These are phyloP conservation scores for Sporothrix phasma DNA, from an alignment of 2,329 filamentous ascomycete genomes.

Conservation along the genomic window DNA sequence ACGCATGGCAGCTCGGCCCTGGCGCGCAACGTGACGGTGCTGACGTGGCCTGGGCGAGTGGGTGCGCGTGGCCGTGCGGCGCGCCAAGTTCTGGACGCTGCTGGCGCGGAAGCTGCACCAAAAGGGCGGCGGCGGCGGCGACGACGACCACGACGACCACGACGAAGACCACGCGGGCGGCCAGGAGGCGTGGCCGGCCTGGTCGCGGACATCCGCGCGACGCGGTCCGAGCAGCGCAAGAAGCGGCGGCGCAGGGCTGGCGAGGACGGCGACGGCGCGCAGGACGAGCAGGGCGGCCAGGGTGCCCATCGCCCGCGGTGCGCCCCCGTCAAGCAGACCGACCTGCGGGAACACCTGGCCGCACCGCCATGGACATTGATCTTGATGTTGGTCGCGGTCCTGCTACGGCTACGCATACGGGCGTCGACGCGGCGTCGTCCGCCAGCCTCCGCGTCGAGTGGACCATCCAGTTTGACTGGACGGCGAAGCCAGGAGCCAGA, in stretches of 20 bases:
- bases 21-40: constrained; percentile 46
- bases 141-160: neutral
- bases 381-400: neutral
- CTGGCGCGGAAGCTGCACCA: constrained; percentile 40
- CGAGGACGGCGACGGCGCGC: constrained; percentile 18
- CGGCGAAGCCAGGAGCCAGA: constrained; percentile 56
- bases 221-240: constrained; percentile 21
- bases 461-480: constrained; percentile 61
- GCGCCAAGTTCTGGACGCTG: constrained; percentile 53
- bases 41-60: constrained; percentile 60
- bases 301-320: neutral
- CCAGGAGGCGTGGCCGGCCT: constrained; percentile 16
- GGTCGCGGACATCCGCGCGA: constrained; percentile 24
- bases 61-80: constrained; percentile 48
- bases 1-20: constrained; percentile 29
- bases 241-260: constrained; percentile 9
- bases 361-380: constrained; percentile 41
- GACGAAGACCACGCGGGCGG: too few species aligned
- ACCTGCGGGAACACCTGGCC: constrained; percentile 45
- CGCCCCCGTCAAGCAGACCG: constrained; percentile 27
- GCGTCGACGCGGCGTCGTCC: constrained; percentile 6
- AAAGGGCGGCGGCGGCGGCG: constrained; percentile 20
- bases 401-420: too few species aligned
- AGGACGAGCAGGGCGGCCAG: constrained; percentile 11
- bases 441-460: constrained; percentile 48